Percentiles rank a stretch among this genome's conserved stretches.
Conservation (phyloP, 345 rosid species). For the Cochlearia excelsa region DNA sequence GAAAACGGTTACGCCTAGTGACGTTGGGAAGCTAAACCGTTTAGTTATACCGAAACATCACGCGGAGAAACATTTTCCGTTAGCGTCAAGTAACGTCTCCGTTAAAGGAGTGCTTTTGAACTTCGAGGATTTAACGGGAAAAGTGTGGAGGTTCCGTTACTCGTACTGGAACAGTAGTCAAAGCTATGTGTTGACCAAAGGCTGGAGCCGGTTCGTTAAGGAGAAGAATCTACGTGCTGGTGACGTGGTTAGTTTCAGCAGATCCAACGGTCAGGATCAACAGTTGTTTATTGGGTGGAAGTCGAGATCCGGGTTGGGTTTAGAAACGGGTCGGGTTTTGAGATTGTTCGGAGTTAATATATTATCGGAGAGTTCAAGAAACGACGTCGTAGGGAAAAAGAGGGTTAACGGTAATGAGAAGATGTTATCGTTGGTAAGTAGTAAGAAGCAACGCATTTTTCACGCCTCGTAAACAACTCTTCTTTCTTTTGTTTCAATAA, state of each 20-base stretch:
- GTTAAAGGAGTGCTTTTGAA: slow-evolving; percentile 68
- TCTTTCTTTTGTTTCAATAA: background rate
- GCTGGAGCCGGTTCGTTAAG: slow-evolving; percentile 95
- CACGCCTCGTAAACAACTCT: slow-evolving; percentile 63
- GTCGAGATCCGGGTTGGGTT: slow-evolving; percentile 35
- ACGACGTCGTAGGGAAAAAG: slow-evolving; percentile 48
- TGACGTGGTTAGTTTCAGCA: slow-evolving; percentile 74
- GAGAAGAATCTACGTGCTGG: slow-evolving; percentile 88
- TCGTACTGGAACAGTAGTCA: slow-evolving; percentile 99
- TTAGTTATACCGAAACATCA: slow-evolving; percentile 94
- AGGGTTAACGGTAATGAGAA: slow-evolving; percentile 58
- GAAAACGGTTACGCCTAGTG: slow-evolving; percentile 93
- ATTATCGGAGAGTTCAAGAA: slow-evolving; percentile 35
- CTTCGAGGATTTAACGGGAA: slow-evolving; percentile 72
- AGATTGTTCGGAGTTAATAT: slow-evolving; percentile 87
- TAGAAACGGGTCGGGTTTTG: slow-evolving; percentile 50
- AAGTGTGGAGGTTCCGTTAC: slow-evolving; percentile 94
- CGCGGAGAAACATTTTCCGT: slow-evolving; percentile 81
- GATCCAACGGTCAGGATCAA: slow-evolving; percentile 71
- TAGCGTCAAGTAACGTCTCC: slow-evolving; percentile 45
- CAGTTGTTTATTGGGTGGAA: slow-evolving; percentile 72
- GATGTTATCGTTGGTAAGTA: slow-evolving; percentile 49
- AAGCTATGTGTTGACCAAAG: slow-evolving; percentile 90
- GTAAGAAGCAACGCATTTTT: slow-evolving; percentile 71
- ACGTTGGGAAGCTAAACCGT: slow-evolving; percentile 94